Percentiles rank a stretch among this genome's conserved stretches.
Conservation (phyloP, 1,139 yeast species). For the Williopsis jadinii region DNA sequence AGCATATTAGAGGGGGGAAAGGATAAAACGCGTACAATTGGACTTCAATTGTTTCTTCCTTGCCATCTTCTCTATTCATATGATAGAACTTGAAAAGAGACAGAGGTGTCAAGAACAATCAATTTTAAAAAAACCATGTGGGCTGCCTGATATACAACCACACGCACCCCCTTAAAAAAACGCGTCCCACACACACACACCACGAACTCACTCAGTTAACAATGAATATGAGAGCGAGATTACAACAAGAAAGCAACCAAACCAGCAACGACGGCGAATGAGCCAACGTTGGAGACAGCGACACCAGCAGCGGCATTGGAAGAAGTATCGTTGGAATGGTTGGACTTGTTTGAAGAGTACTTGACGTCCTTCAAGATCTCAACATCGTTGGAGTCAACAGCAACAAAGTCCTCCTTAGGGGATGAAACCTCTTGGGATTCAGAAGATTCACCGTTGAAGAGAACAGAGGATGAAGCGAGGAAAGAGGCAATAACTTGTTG, state of each 20-base stretch:
- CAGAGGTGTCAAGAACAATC: no score
- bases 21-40: no score
- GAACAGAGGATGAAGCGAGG: constrained; percentile 19
- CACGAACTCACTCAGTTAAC: no score
- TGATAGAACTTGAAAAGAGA: no score
- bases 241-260: constrained; percentile 21
- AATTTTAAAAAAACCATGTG: no score
- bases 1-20: no score
- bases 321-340: constrained; percentile 19
- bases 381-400: constrained; percentile 9
- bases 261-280: constrained; percentile 20
- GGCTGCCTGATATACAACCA: no score
- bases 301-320: constrained; percentile 19
- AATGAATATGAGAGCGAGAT: constrained; percentile 1
- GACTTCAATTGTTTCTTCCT: no score
- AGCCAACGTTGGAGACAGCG: constrained; percentile 12
- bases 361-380: constrained; percentile 4
- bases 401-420: constrained; percentile 10
- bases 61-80: no score
- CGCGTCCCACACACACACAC: no score
- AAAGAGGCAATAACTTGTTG: constrained; percentile 23
- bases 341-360: constrained; percentile 6
- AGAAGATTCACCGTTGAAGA: constrained; percentile 5
- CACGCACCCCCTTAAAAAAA: no score
- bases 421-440: constrained; percentile 10